Evolutionary conservation across 176 grass and related monocot genomes (phyloP), one percentile per base, ranked within the genome.

Genomic region (Triticum aestivum): DNA sequence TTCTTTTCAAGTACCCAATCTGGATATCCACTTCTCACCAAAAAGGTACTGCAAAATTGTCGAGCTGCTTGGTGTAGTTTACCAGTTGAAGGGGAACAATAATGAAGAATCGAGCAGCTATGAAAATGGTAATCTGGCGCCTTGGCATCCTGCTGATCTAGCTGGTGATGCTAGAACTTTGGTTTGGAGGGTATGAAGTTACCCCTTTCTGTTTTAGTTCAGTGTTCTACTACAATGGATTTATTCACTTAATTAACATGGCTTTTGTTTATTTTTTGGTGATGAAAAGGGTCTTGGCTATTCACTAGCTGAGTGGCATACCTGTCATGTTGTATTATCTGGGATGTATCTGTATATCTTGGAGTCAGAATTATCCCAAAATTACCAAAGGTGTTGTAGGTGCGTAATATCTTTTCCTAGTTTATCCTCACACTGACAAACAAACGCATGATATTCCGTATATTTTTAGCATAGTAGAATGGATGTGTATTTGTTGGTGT

Each of bases 1-100:
- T 89, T 94, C 96, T 80, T 91, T 98, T 84, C 93, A 98, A 98
- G 91, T 98, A 71, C 96, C 96, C 45, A 98, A 92, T 81, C 90
- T 98, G 81, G 87, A 78, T 83, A 87, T 98, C 65, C 93, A 98
- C 84, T 98, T 98, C 79, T 98, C 96, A 77, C 92, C 96, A 29
- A 92, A 98, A 88, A 91, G 93, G 86, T 94, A 94, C 39, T 52
- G 82, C 78, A 95, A 90, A 76, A 98, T 98, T 69, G 82, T 76
- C 21, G 82, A 96, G 75, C 84, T 98, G 58, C 85, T 98, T 74
- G 90, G 88, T 92, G 88, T 94, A 82, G 80, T 98, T 70, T 71
- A 42, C 91, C 83, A 89, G 62, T 82, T 91, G 35, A 91, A 85
- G 37, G 90, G 86, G 77, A 89, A 79, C 54, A 86, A 66, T 58